phyloP scores from a whole-genome alignment of 139 green algal species.

The Picochlorum sp. region DNA sequence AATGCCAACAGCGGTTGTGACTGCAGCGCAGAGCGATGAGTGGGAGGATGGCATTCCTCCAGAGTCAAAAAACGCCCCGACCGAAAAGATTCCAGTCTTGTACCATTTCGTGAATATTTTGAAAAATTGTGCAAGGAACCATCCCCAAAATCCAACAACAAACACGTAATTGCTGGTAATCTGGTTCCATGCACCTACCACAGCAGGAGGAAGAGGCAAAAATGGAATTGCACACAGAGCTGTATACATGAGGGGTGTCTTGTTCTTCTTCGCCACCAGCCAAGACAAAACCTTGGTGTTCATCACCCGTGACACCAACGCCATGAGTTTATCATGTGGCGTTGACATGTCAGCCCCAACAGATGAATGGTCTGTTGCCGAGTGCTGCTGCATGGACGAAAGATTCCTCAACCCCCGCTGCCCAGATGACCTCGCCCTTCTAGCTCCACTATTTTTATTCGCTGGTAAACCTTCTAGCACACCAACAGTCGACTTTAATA shows the following conservation, averaged over 20 bases:
- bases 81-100: constrained; percentile 74
- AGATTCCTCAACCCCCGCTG: too few species aligned
- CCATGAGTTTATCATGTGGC: background rate
- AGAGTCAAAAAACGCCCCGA: constrained; percentile 68
- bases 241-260: background rate
- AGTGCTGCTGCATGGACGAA: too few species aligned
- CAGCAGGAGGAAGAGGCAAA: too few species aligned
- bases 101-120: constrained; percentile 87
- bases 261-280: background rate
- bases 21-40: constrained; percentile 73
- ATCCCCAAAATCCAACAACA: constrained; percentile 77
- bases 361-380: too few species aligned
- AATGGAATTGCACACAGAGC: background rate
- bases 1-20: constrained; percentile 84
- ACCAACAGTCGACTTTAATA: too few species aligned
- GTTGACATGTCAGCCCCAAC: too few species aligned
- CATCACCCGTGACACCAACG: background rate
- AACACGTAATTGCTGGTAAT: constrained; percentile 69
- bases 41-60: constrained; percentile 98
- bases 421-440: too few species aligned
- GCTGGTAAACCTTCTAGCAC: too few species aligned
- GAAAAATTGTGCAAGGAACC: constrained; percentile 72
- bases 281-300: background rate
- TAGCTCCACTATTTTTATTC: too few species aligned
- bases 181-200: constrained; percentile 5